Base-by-base conservation (phyloP, 371 early-diverging fungal genomes). In the Actinomortierella ambigua region DNA sequence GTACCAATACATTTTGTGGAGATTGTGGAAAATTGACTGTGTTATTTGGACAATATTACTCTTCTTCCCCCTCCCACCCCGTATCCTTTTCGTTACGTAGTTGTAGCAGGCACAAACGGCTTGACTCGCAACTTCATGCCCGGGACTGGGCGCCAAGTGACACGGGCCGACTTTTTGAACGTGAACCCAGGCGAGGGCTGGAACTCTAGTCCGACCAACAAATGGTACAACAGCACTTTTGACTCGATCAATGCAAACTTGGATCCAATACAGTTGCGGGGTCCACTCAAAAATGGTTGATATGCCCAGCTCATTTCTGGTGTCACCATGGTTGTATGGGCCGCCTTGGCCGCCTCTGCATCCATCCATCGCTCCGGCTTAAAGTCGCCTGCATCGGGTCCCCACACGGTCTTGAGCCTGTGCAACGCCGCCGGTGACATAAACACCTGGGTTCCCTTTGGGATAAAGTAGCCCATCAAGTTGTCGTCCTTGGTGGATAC, bases 221-320 rank as follows among this genome's bases (percentile, higher is more conserved):
- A 50, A 9, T 77, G 59, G 23, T 81, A 76, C 40, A 80, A 27
- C 11, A 80, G 42, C 42, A 78, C 63, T 54, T 81, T 80, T 56
- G 77, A 28, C 65, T 83, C 81, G 42, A 68, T 71, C 63, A 76
- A 53, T 17, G 83, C 81, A 53, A 82, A 76, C 63, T 69, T 73
- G 60, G 54, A 61, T 15, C 76, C 77, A 26, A 71, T 69, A 43
- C 77, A 81, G 20, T 69, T 70, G 6, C 81, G 53, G 7, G 80
- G 79, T 41, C 90, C 90, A 9, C 84, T 78, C 53, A 85, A 55
- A 68, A 90, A 90, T 0, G 88, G 90, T 59, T 83, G 65, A 50
- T 82, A 88, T 5, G 82, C 80, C 65, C 66, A 76, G 34, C 47
- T 59, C 55, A 65, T 59, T 2, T 66, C 64, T 15, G 69, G 56